Percentiles rank a stretch among this genome's conserved stretches.
These are phyloP conservation scores for Rhytidhysteron rufulum DNA, from an alignment of 2,329 filamentous ascomycete genomes.

Conservation along the genomic window DNA sequence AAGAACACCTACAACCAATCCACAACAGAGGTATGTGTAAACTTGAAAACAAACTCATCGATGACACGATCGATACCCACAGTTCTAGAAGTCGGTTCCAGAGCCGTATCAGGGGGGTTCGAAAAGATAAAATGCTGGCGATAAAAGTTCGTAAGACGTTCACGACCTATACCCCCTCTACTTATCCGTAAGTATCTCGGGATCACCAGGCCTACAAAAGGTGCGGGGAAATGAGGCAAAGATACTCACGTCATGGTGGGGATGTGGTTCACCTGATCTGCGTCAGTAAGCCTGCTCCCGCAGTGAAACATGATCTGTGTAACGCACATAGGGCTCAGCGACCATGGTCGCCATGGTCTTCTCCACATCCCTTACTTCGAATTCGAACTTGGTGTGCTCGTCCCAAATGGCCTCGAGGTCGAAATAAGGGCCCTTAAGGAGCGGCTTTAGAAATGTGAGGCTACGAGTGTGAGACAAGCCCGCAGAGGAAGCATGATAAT, in stretches of 20 bases:
- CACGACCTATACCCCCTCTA: slow-evolving; percentile 63
- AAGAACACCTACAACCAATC: slow-evolving; percentile 51
- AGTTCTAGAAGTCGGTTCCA: slow-evolving; percentile 69
- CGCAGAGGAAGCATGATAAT: slow-evolving; percentile 49
- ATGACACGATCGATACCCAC: slow-evolving; percentile 65
- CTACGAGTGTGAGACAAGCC: slow-evolving; percentile 64
- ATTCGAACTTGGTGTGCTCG: slow-evolving; percentile 70
- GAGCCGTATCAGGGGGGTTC: slow-evolving; percentile 63
- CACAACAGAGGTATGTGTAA: slow-evolving; percentile 29
- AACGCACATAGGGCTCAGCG: slow-evolving; percentile 70
- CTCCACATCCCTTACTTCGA: slow-evolving; percentile 63
- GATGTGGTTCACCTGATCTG: slow-evolving; percentile 75
- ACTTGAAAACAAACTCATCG: slow-evolving; percentile 34
- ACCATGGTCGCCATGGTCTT: slow-evolving; percentile 82
- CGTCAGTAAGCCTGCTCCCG: too few relatives aligned
- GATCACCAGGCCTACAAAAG: slow-evolving; percentile 9
- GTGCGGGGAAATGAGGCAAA: neutral
- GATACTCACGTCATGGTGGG: slow-evolving; percentile 53
- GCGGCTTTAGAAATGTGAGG: slow-evolving; percentile 61
- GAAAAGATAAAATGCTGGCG: slow-evolving; percentile 69
- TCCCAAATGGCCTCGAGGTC: slow-evolving; percentile 77
- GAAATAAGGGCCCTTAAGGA: slow-evolving; percentile 62
- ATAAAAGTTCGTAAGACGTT: slow-evolving; percentile 64
- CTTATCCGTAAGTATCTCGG: slow-evolving; percentile 49
- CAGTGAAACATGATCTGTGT: too few relatives aligned